phyloP scores from a whole-genome alignment of 768 basidiomycete genomes.

The Pilatotrama ljubarskyi region DNA sequence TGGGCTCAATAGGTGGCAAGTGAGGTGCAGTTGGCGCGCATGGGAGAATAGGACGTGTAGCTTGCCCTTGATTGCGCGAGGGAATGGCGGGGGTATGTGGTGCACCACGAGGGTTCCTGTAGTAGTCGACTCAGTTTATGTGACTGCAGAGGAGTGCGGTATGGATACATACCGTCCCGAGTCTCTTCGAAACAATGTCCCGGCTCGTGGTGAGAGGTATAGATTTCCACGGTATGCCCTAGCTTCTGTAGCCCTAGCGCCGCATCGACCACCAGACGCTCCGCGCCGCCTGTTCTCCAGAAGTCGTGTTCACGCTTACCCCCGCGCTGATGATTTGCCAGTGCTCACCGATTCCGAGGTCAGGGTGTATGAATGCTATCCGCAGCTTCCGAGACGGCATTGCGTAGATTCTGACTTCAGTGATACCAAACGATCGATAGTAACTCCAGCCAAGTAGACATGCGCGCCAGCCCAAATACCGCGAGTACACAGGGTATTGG shows the following conservation, averaged over 20 bases:
- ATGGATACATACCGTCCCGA: conserved; percentile 63
- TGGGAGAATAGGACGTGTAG: conserved; percentile 91
- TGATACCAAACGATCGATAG: no score
- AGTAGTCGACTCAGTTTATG: neutral
- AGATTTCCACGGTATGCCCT: conserved; percentile 86
- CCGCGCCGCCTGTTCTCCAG: conserved; percentile 76
- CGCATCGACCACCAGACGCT: conserved; percentile 93
- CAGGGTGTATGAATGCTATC: conserved; percentile 90
- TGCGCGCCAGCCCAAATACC: no score
- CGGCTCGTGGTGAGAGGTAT: conserved; percentile 91
- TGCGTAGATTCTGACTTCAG: no score
- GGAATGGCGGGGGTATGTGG: conserved; percentile 72
- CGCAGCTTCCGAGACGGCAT: conserved; percentile 33
- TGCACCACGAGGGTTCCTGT: conserved; percentile 80
- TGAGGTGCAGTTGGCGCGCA: conserved; percentile 83
- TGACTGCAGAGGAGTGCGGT: neutral
- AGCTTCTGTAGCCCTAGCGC: conserved; percentile 83
- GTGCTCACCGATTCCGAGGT: conserved; percentile 83
- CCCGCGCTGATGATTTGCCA: neutral
- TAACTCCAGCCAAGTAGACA: no score
- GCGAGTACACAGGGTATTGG: no score
- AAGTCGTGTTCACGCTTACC: neutral
- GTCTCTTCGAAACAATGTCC: conserved; percentile 94
- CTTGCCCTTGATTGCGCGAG: conserved; percentile 74
- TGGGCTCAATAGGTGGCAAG: conserved; percentile 56